Evolutionary conservation across 2,329 filamentous ascomycete species (phyloP).

Genomic region (Clonostachys rhizophaga): DNA sequence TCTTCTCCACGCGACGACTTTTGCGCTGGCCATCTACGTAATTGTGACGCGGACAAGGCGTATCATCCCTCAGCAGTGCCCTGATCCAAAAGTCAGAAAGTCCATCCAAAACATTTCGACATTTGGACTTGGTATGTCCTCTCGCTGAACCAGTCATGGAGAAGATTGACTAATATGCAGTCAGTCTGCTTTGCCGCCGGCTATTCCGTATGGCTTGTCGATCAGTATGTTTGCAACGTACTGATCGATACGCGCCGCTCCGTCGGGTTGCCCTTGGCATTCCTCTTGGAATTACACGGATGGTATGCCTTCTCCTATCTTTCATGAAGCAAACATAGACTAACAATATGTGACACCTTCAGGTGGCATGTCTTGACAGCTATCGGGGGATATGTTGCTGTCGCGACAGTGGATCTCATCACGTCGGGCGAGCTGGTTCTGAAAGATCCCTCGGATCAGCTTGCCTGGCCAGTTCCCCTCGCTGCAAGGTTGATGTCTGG

Average conservation of each 20-base stretch:
- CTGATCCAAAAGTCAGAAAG: conserved; percentile 12
- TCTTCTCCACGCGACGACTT: conserved; percentile 26
- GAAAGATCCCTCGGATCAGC: conserved; percentile 13
- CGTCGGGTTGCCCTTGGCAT: conserved; percentile 27
- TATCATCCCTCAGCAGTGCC: conserved; percentile 23
- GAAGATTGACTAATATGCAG: no score
- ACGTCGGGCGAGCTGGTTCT: conserved; percentile 20
- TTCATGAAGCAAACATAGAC: neutral
- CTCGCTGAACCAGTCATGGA: neutral
- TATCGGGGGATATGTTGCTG: conserved; percentile 31
- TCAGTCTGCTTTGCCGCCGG: conserved; percentile 27
- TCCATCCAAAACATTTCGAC: neutral
- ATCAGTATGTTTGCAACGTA: conserved; percentile 22
- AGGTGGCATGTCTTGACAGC: conserved; percentile 37
- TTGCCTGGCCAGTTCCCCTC: conserved; percentile 27
- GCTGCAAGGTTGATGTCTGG: conserved; percentile 7
- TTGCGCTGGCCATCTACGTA: conserved; percentile 24
- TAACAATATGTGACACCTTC: neutral
- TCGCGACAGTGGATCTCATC: conserved; percentile 27
- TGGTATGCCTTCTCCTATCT: conserved; percentile 20
- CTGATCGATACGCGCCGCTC: conserved; percentile 16
- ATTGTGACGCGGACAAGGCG: conserved; percentile 20
- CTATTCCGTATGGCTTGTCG: conserved; percentile 31
- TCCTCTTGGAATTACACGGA: conserved; percentile 32
- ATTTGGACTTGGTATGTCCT: neutral